Evolutionary conservation across 352 stramenopile genomes (phyloP).

Genomic region (Elongisporangium prolatum): DNA sequence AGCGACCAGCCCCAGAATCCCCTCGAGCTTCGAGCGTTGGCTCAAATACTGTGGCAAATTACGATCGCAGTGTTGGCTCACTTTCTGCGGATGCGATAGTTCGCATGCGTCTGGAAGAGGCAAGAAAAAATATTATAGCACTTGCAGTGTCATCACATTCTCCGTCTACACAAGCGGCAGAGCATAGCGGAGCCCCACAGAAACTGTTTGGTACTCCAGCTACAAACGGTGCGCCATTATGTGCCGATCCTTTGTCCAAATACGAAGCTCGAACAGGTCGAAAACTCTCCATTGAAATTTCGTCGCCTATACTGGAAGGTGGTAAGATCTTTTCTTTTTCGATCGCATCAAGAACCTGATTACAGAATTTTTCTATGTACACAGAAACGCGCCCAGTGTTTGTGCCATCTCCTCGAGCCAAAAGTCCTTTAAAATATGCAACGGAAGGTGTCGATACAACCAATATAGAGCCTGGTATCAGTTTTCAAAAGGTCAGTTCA

Average conservation of each 20-base stretch:
- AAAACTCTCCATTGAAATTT: slow-evolving; percentile 47
- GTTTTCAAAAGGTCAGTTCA: slow-evolving; percentile 58
- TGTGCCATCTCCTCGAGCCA: slow-evolving; percentile 45
- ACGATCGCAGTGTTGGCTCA: slow-evolving; percentile 5
- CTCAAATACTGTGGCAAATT: neutral
- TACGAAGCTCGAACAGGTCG: slow-evolving; percentile 48
- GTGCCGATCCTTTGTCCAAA: slow-evolving; percentile 17
- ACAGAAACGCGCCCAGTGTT: slow-evolving; percentile 37
- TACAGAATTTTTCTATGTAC: slow-evolving; percentile 3
- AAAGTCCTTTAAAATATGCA: slow-evolving; percentile 23
- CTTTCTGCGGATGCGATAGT: slow-evolving; percentile 39
- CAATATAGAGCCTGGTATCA: slow-evolving; percentile 11
- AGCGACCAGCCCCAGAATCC: slow-evolving; percentile 26
- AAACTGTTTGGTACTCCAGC: neutral
- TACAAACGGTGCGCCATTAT: neutral
- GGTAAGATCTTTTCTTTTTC: slow-evolving; percentile 21
- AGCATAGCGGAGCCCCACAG: neutral
- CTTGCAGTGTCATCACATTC: neutral
- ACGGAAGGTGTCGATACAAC: slow-evolving; percentile 9
- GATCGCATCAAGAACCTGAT: slow-evolving; percentile 1
- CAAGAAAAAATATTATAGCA: slow-evolving; percentile 12
- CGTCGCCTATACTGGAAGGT: slow-evolving; percentile 29
- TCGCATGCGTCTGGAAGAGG: slow-evolving; percentile 37
- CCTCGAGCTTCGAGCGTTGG: neutral
- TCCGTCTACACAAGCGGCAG: neutral